Conservation (phyloP, 2,329 filamentous ascomycete genomes). For the Fusarium nisikadoi region DNA sequence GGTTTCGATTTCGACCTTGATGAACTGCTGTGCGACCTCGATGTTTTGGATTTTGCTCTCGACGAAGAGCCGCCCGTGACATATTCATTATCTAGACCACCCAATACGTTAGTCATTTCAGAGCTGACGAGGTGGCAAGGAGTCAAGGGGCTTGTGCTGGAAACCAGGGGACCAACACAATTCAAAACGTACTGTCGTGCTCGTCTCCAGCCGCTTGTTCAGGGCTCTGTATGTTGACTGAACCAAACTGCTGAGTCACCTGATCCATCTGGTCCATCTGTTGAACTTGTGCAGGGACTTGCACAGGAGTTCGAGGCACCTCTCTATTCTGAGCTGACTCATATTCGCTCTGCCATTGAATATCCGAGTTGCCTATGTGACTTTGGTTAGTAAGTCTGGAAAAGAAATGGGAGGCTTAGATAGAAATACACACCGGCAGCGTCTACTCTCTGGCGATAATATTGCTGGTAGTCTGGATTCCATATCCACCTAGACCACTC, state of each 20-base stretch:
- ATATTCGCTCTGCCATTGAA: constrained; percentile 41
- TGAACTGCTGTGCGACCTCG: constrained; percentile 27
- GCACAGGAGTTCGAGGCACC: constrained; percentile 39
- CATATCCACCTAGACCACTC: constrained; percentile 47
- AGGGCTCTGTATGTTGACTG: constrained; percentile 32
- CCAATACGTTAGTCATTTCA: constrained; percentile 12
- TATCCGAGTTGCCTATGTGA: constrained; percentile 38
- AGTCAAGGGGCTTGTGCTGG: background rate
- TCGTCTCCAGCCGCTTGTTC: constrained; percentile 28
- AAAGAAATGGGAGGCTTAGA: background rate
- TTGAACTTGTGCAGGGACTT: background rate
- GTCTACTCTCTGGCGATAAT: constrained; percentile 46
- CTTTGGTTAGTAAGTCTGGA: constrained; percentile 7
- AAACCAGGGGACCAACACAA: background rate
- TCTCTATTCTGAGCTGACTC: constrained; percentile 24
- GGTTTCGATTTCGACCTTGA: constrained; percentile 37
- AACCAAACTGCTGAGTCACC: constrained; percentile 38
- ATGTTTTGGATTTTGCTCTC: constrained; percentile 20
- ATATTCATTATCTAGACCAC: constrained; percentile 35
- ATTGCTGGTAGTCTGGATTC: constrained; percentile 38
- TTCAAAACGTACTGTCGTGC: constrained; percentile 35
- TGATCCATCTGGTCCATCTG: constrained; percentile 31
- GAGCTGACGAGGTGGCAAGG: too few species aligned
- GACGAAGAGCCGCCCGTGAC: constrained; percentile 25
- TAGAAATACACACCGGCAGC: constrained; percentile 42